These are phyloP conservation scores for Epichloe amarillans DNA, from an alignment of 2,329 filamentous ascomycete genomes.

Conservation along the genomic window DNA sequence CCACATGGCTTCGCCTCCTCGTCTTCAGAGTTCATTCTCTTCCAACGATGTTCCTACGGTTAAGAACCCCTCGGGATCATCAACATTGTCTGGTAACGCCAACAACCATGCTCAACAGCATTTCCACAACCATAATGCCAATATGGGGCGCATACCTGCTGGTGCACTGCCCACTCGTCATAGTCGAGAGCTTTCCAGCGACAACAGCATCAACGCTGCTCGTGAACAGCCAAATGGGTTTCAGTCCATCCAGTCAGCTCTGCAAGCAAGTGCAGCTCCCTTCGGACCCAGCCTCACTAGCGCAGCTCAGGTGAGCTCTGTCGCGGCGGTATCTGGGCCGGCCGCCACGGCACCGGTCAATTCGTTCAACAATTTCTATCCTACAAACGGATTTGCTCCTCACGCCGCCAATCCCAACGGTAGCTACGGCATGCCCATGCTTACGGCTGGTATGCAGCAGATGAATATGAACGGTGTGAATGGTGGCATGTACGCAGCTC, in stretches of 20 bases:
- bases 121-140: conserved; percentile 68
- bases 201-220: conserved; percentile 25
- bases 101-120: conserved; percentile 50
- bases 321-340: conserved; percentile 13
- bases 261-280: conserved; percentile 68
- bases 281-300: conserved; percentile 51
- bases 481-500: conserved; percentile 36
- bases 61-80: conserved; percentile 49
- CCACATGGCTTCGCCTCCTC: conserved; percentile 52
- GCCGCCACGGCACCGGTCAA: conserved; percentile 12
- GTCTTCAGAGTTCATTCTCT: conserved; percentile 79
- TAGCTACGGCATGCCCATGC: conserved; percentile 29
- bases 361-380: conserved; percentile 21
- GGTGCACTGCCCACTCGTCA: conserved; percentile 54
- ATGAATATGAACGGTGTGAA: conserved; percentile 40
- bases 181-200: conserved; percentile 55
- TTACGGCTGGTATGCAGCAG: conserved; percentile 55
- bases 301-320: conserved; percentile 14
- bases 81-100: conserved; percentile 28
- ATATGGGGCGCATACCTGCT: conserved; percentile 63
- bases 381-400: conserved; percentile 16
- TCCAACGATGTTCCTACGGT: conserved; percentile 78
- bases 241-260: conserved; percentile 52
- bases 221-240: conserved; percentile 36
- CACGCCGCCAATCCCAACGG: conserved; percentile 12